Conservation (phyloP, 768 basidiomycete genomes). For the Pseudohyphozyma bogoriensis region DNA sequence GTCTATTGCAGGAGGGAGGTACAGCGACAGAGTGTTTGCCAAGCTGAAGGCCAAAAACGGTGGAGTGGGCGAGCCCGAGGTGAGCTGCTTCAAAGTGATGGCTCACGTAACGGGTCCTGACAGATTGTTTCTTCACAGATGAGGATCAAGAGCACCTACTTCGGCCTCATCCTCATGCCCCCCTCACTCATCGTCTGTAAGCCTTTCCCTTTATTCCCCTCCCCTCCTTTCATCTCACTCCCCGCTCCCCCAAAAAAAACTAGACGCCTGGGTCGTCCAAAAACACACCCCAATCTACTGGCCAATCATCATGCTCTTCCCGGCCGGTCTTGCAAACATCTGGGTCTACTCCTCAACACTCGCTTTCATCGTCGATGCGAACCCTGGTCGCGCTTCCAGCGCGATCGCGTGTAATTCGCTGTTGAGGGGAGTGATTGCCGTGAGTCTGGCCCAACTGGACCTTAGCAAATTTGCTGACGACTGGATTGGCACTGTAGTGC, state of each 20-base stretch:
- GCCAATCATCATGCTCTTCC: slow-evolving; percentile 61
- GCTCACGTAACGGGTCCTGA: background rate
- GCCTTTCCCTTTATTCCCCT: background rate
- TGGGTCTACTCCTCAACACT: slow-evolving; percentile 51
- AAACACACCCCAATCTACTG: slow-evolving; percentile 55
- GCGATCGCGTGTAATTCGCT: slow-evolving; percentile 64
- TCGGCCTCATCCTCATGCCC: slow-evolving; percentile 52
- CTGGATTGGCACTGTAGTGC: background rate
- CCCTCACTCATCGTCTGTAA: slow-evolving; percentile 49
- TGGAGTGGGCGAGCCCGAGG: slow-evolving; percentile 55
- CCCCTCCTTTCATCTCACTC: background rate
- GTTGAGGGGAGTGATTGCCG: slow-evolving; percentile 57
- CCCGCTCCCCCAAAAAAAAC: too few species aligned
- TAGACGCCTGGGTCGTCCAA: slow-evolving; percentile 62
- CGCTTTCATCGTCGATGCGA: slow-evolving; percentile 79
- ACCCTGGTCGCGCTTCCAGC: slow-evolving; percentile 63
- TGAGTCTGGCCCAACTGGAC: background rate
- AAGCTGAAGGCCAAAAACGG: slow-evolving; percentile 44
- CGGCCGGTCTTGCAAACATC: slow-evolving; percentile 61
- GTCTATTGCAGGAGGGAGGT: slow-evolving; percentile 51
- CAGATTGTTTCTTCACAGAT: slow-evolving; percentile 1
- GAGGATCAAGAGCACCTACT: slow-evolving; percentile 8
- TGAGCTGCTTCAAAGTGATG: slow-evolving; percentile 31
- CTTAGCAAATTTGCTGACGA: slow-evolving; percentile 36
- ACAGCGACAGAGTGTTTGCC: slow-evolving; percentile 48